Evolutionary conservation across 495 filamentous ascomycete species (phyloP).

Genomic region (Xylaria flabelliformis): DNA sequence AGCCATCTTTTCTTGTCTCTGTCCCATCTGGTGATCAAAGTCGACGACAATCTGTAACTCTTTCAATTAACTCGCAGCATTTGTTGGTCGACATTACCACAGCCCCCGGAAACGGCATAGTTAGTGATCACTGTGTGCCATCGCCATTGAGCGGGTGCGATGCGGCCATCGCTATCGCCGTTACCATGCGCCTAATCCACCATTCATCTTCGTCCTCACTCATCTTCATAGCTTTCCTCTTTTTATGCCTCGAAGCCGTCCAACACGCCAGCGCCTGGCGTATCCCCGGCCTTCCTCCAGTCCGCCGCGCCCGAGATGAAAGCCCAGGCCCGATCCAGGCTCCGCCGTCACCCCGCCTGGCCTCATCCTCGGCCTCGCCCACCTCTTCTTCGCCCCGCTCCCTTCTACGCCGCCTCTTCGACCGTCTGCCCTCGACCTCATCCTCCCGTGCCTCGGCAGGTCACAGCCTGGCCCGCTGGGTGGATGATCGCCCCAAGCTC

Average conservation of each 20-base stretch:
- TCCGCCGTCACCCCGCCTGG: constrained; percentile 2
- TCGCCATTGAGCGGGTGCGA: constrained; percentile 19
- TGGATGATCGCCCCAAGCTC: constrained; percentile 43
- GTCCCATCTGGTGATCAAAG: neutral
- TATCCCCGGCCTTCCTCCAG: constrained; percentile 26
- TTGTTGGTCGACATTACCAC: neutral
- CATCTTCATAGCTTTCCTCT: constrained; percentile 13
- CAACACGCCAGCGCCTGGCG: constrained; percentile 11
- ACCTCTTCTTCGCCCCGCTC: constrained; percentile 16
- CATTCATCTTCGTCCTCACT: neutral
- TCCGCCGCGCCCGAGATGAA: neutral
- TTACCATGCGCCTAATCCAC: constrained; percentile 18
- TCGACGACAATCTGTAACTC: neutral
- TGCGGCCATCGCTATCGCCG: constrained; percentile 3
- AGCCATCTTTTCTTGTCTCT: neutral
- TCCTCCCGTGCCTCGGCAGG: constrained; percentile 30
- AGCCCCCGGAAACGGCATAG: neutral
- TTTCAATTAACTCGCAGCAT: neutral
- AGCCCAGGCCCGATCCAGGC: neutral
- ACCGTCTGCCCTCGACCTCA: constrained; percentile 28
- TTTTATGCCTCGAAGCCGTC: constrained; percentile 12
- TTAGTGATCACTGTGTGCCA: neutral
- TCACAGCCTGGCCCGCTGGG: constrained; percentile 32
- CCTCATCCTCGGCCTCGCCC: neutral
- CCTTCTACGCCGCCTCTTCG: constrained; percentile 36